These are phyloP conservation scores for Colletotrichum sp. DNA, from an alignment of 2,329 filamentous ascomycete species.

Conservation along the genomic window DNA sequence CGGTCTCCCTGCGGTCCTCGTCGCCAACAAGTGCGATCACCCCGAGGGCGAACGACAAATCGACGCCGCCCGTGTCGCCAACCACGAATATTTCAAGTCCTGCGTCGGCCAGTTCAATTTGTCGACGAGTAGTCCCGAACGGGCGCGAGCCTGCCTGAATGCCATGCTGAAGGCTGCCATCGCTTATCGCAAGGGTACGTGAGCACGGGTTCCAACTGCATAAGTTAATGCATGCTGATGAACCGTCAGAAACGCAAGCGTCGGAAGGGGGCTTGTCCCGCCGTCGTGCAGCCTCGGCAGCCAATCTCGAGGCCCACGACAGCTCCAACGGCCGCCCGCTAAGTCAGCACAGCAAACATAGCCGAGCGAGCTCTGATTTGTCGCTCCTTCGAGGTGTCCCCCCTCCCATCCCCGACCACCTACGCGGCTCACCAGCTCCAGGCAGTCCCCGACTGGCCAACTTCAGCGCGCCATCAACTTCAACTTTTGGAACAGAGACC, in stretches of 20 bases:
- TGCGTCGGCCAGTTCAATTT: slow-evolving; percentile 77
- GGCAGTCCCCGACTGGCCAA: slow-evolving; percentile 53
- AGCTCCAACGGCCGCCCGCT: slow-evolving; percentile 54
- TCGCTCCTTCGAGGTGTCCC: slow-evolving; percentile 62
- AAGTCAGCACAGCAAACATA: slow-evolving; percentile 69
- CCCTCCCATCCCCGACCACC: slow-evolving; percentile 47
- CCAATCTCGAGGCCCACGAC: slow-evolving; percentile 64
- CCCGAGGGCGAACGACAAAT: slow-evolving; percentile 73
- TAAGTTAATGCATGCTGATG: slow-evolving; percentile 8
- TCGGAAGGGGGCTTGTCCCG: slow-evolving; percentile 48
- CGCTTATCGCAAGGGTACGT: slow-evolving; percentile 70
- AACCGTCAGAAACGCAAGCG: slow-evolving; percentile 16
- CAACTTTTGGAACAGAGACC: slow-evolving; percentile 42
- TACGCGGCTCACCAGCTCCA: slow-evolving; percentile 28
- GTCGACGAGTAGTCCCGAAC: slow-evolving; percentile 72
- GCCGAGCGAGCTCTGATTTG: slow-evolving; percentile 74
- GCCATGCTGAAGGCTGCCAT: slow-evolving; percentile 77
- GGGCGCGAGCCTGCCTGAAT: slow-evolving; percentile 76
- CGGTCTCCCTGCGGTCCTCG: slow-evolving; percentile 77
- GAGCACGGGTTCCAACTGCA: not conserved
- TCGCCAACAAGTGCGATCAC: slow-evolving; percentile 89
- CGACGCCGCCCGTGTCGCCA: slow-evolving; percentile 67
- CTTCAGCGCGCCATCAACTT: slow-evolving; percentile 33
- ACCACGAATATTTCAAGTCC: slow-evolving; percentile 68
- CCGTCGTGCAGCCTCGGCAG: slow-evolving; percentile 65